These are phyloP conservation scores for Simmondsia chinensis DNA, from an alignment of 148 eudicot genomes.

Conservation along the genomic window DNA sequence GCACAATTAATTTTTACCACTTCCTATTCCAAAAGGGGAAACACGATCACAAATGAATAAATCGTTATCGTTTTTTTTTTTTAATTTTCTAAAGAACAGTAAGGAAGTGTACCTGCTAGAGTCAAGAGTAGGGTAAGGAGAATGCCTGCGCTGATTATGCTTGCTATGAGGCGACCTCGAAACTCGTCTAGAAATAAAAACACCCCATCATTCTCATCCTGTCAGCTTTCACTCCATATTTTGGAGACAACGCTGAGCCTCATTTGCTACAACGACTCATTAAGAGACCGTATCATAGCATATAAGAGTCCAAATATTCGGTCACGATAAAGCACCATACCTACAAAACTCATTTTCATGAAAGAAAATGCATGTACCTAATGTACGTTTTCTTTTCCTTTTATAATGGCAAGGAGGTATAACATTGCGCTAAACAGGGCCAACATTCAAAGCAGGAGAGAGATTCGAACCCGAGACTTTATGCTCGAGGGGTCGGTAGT, in stretches of 20 bases:
- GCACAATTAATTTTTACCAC: too few relatives aligned
- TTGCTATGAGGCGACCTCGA: constrained; percentile 97
- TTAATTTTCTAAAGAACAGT: too few relatives aligned
- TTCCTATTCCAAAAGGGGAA: constrained; percentile 4
- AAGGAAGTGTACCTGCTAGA: constrained; percentile 53
- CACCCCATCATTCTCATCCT: constrained; percentile 70
- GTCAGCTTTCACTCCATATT: constrained; percentile 34
- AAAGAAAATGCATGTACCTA: too few relatives aligned
- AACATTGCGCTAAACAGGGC: too few relatives aligned
- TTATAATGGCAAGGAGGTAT: too few relatives aligned
- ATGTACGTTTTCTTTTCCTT: too few relatives aligned
- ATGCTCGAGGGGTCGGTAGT: too few relatives aligned
- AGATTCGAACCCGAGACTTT: too few relatives aligned
- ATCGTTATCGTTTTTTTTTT: too few relatives aligned
- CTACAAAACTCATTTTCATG: too few relatives aligned
- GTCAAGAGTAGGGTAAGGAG: constrained; percentile 95
- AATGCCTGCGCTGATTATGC: constrained; percentile 96
- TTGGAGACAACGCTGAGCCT: constrained; percentile 25
- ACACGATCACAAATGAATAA: constrained; percentile 4
- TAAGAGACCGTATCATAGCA: constrained; percentile 5
- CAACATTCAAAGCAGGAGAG: too few relatives aligned
- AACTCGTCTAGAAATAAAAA: constrained; percentile 86
- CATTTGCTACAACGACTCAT: constrained; percentile 15
- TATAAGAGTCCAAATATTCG: not conserved
- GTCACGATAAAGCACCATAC: constrained; percentile 5